Evolutionary conservation across 371 early-diverging fungal species (phyloP).

Genomic region (Circinella minor): DNA sequence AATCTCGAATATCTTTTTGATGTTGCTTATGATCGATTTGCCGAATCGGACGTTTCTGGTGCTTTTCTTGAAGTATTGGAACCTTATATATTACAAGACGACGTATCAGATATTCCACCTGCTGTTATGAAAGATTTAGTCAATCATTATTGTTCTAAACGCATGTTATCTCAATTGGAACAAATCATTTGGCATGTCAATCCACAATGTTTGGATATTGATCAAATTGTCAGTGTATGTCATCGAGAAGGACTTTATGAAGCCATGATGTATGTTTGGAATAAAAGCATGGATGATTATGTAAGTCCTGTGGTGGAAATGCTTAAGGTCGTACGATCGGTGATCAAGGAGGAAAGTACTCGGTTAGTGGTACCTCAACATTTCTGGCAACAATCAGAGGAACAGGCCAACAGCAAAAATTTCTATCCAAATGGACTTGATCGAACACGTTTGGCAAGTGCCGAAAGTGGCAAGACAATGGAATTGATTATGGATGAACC

Average conservation of each 20-base stretch:
- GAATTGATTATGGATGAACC: conserved; percentile 19
- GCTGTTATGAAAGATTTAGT: conserved; percentile 76
- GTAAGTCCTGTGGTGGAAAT: conserved; percentile 82
- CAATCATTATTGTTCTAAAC: conserved; percentile 57
- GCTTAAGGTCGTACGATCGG: conserved; percentile 61
- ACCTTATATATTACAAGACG: conserved; percentile 65
- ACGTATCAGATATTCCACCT: conserved; percentile 66
- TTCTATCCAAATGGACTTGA: background rate
- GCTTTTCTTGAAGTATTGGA: conserved; percentile 73
- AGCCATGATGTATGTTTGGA: conserved; percentile 83
- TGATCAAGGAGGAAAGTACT: conserved; percentile 42
- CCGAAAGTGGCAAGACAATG: conserved; percentile 15
- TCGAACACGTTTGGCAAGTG: conserved; percentile 19
- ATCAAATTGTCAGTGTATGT: conserved; percentile 72
- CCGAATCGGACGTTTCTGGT: conserved; percentile 58
- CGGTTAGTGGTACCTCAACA: conserved; percentile 6
- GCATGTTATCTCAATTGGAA: conserved; percentile 67
- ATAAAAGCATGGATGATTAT: conserved; percentile 75
- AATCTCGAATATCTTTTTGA: conserved; percentile 74
- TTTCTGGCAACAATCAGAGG: background rate
- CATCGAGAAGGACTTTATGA: conserved; percentile 69
- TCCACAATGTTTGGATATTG: conserved; percentile 74
- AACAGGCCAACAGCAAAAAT: background rate
- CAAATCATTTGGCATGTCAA: conserved; percentile 79
- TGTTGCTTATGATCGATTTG: conserved; percentile 75